phyloP scores from a whole-genome alignment of 1,284 basidiomycete species.

The Fistulinella staudtii region DNA sequence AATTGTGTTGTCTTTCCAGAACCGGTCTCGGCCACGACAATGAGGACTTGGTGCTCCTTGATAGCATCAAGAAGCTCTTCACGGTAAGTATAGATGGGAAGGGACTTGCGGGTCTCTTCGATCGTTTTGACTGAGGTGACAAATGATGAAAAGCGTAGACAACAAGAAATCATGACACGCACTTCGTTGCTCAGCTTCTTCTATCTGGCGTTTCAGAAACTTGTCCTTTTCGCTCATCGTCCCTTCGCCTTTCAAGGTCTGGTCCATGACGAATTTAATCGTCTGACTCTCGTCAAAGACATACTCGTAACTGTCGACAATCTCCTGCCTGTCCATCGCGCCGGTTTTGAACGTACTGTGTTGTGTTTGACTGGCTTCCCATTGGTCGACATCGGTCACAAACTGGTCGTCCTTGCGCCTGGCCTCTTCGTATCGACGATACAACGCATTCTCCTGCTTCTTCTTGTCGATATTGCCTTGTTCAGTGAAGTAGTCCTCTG shows the following conservation, averaged over 20 bases:
- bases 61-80: conserved; percentile 88
- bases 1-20: conserved; percentile 99
- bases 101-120: conserved; percentile 86
- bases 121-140: conserved; percentile 72
- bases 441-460: conserved; percentile 91
- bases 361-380: conserved; percentile 90
- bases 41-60: conserved; percentile 85
- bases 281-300: conserved; percentile 98
- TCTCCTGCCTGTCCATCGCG: conserved; percentile 80
- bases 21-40: conserved; percentile 91
- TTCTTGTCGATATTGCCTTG: conserved; percentile 98
- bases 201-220: conserved; percentile 83
- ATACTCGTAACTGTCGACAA: conserved; percentile 90
- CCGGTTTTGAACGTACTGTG: conserved; percentile 88
- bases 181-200: conserved; percentile 90
- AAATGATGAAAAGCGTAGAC: conserved; percentile 6
- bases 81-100: conserved; percentile 87
- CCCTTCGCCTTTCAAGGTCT: conserved; percentile 65
- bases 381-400: conserved; percentile 93
- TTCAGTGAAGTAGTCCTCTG: conserved; percentile 97
- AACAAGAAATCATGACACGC: conserved; percentile 26
- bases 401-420: conserved; percentile 88
- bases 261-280: conserved; percentile 92
- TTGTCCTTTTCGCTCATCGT: conserved; percentile 83
- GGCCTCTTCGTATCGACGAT: conserved; percentile 92